Conservation (phyloP, 768 basidiomycete genomes). For the Phanerochaete carnosa region DNA sequence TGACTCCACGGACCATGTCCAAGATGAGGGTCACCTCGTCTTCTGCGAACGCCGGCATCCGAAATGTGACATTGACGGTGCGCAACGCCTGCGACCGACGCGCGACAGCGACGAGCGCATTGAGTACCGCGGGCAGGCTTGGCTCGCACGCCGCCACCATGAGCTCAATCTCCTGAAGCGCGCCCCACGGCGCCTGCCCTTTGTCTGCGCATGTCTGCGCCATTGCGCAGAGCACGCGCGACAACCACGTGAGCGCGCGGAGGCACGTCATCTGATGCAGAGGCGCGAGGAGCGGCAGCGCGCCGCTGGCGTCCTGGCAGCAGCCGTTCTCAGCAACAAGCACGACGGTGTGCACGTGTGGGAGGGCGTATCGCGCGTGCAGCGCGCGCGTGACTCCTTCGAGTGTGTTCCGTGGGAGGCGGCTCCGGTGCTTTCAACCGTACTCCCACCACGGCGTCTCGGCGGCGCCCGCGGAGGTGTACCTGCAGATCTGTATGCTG, state of each 20-base stretch:
- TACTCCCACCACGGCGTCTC: too few relatives aligned
- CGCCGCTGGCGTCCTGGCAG: too few relatives aligned
- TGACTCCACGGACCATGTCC: not conserved
- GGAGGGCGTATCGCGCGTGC: too few relatives aligned
- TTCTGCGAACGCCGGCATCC: not conserved
- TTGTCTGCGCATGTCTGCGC: not conserved
- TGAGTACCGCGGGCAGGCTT: not conserved
- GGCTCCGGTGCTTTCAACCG: too few relatives aligned
- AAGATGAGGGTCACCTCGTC: not conserved
- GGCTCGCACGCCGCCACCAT: not conserved
- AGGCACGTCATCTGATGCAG: too few relatives aligned
- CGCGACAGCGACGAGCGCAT: not conserved
- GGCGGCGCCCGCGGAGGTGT: too few relatives aligned
- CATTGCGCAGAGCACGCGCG: not conserved
- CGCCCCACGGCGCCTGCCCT: not conserved
- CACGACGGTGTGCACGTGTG: too few relatives aligned
- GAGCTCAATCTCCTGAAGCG: not conserved
- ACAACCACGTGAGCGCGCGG: not conserved
- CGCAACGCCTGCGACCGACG: not conserved
- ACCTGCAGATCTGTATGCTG: too few relatives aligned
- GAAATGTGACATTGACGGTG: not conserved
- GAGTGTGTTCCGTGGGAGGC: too few relatives aligned
- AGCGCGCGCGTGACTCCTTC: too few relatives aligned
- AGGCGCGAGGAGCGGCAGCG: too few relatives aligned
- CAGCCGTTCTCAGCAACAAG: too few relatives aligned